Base-by-base conservation (phyloP, 2,329 filamentous ascomycete genomes). In the Erysiphe neolycopersici region DNA sequence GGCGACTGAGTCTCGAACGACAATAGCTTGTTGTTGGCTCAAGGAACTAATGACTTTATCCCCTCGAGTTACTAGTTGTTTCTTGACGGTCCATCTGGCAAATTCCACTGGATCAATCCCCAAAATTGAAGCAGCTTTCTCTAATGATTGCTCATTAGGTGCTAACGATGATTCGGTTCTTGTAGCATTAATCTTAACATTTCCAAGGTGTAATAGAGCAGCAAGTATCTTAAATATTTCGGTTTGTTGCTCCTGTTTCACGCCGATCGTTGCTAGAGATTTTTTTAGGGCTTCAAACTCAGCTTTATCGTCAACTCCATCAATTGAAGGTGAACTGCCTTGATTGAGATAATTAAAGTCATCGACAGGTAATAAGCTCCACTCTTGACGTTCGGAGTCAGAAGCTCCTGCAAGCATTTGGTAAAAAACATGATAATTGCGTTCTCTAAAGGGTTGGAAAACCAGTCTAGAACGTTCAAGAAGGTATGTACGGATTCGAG, bases 341-440 rank as follows among this genome's bases (percentile, higher is more conserved):
- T 98, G 89, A 59, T 94, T 98, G 49, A 95, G 67, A 59, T 94
- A 98, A 56, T 91, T 82, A 53, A 89, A 98, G 53, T 94, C 76
- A 56, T 95, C 85, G 39, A 91, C 72, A 0, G 84, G 72, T 38
- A 84, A 63, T 47, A 98, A 64, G 38, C 75, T 73, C 46, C 94
- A 69, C 52, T 87, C 77, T 57, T 87, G 71, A 42, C 76, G 76
- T 61, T 94, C 78, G 49, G 73, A 68, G 30, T 92, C 81, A 1
- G 81, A 76, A n/a, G 85, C 80, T 58, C 91, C 89, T 42, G 85
- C 84, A 39, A 94, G 76, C 43, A 98, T 70, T 61, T 98, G 89
- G 61, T 98, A 98, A 64, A 98, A 98, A 54, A 98, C 87, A 61
- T 98, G 89, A 63, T 98, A 98, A 60, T 98, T 98, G 52, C 89